Conservation (phyloP, 495 filamentous ascomycete species). For the Corynascus novoguineensis region DNA sequence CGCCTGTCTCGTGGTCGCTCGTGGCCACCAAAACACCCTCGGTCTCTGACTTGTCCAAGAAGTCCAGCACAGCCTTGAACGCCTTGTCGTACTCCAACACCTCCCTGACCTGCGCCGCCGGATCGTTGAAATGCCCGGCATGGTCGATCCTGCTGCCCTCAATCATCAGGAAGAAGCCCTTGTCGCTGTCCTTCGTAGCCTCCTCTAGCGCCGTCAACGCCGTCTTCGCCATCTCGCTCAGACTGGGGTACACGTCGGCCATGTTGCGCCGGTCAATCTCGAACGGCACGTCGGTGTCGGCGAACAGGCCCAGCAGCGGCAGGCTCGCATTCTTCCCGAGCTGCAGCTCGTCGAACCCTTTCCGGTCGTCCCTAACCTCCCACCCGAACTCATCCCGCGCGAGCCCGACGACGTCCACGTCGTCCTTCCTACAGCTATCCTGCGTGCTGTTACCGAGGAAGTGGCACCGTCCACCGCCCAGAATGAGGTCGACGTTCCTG, state of each 20-base stretch:
- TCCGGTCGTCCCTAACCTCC: constrained; percentile 64
- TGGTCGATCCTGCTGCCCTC: constrained; percentile 96
- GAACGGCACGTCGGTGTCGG: constrained; percentile 75
- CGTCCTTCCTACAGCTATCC: constrained; percentile 72
- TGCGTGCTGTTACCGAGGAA: constrained; percentile 75
- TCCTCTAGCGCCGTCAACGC: constrained; percentile 71
- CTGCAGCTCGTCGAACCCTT: constrained; percentile 71
- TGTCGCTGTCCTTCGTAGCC: constrained; percentile 78
- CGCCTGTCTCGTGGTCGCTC: constrained; percentile 94
- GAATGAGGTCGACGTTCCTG: constrained; percentile 78
- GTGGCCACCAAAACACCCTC: constrained; percentile 80
- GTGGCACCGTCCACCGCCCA: constrained; percentile 90
- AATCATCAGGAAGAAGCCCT: constrained; percentile 98
- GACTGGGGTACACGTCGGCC: constrained; percentile 74
- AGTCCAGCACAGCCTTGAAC: constrained; percentile 76
- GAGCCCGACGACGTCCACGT: constrained; percentile 59
- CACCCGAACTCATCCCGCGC: constrained; percentile 71
- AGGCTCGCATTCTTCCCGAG: constrained; percentile 67
- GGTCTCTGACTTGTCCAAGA: constrained; percentile 65
- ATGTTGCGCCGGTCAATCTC: constrained; percentile 81
- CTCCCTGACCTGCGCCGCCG: constrained; percentile 90
- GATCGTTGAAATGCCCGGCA: constrained; percentile 91
- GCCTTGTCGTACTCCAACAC: constrained; percentile 88
- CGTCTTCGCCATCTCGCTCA: constrained; percentile 85
- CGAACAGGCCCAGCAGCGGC: constrained; percentile 83